Evolutionary conservation across 2,329 filamentous ascomycete genomes (phyloP).

Genomic region (Neofusicoccum ribis): DNA sequence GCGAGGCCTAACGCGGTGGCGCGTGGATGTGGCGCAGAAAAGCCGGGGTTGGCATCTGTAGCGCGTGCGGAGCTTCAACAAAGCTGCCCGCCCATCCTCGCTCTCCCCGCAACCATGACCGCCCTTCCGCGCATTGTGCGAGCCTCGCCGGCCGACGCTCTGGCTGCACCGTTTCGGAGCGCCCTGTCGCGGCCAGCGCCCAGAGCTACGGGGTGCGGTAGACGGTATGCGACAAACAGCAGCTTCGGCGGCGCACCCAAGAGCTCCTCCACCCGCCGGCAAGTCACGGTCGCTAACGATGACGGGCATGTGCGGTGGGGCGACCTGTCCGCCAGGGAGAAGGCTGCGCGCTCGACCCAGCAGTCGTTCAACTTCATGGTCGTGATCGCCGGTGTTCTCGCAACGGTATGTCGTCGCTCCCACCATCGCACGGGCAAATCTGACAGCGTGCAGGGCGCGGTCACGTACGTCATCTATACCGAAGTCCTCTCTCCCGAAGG

Average conservation of each 20-base stretch:
- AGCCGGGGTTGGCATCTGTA: background rate
- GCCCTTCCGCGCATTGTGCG: conserved; percentile 1
- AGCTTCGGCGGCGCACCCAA: background rate
- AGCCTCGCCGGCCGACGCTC: conserved; percentile 1
- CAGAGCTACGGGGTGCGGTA: background rate
- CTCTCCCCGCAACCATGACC: conserved; percentile 52
- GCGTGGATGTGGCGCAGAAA: background rate
- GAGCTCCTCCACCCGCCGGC: conserved; percentile 26
- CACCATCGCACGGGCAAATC: background rate
- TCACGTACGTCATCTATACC: conserved; percentile 49
- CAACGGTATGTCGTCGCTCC: conserved; percentile 64
- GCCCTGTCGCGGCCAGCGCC: background rate
- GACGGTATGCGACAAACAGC: conserved; percentile 10
- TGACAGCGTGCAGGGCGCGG: conserved; percentile 60
- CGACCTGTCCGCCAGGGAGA: conserved; percentile 73
- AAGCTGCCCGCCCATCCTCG: conserved; percentile 24
- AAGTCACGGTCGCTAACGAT: conserved; percentile 83
- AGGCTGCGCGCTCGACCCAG: conserved; percentile 80
- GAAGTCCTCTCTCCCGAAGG: conserved; percentile 60
- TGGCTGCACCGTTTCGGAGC: background rate
- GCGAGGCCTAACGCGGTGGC: background rate
- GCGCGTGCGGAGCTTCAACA: background rate
- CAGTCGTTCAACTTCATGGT: conserved; percentile 87
- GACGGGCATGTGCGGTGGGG: conserved; percentile 80
- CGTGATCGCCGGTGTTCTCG: conserved; percentile 69